Base-by-base conservation (phyloP, 768 basidiomycete species). In the Neoboletus magnificus region DNA sequence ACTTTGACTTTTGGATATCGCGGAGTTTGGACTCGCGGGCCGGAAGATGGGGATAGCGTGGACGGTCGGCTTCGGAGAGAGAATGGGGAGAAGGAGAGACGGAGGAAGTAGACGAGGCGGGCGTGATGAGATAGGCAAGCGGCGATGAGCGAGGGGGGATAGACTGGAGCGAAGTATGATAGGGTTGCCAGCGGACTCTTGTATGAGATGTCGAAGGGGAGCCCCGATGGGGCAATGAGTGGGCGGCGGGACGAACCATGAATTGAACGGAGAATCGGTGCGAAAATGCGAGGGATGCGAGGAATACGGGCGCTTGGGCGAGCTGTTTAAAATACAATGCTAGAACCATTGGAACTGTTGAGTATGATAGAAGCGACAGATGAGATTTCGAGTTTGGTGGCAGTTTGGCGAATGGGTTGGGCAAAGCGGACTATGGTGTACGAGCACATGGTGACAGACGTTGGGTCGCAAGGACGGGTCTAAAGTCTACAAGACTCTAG, bases 171-270 rank as follows among this genome's bases (percentile, higher is more conserved):
- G 78, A 70, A 50, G 82, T 68, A 60, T 76, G 73, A 71, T 91
- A 92, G 62, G 89, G 89, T 74, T 91, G 90, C 89, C 89, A 91
- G 63, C 90, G 85, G 63, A 84, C 76, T 69, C 86, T 76, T 48
- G 85, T 74, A 62, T 88, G 83, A 55, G 87, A 76, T 1, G 83
- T 80, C 22, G 69, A 74, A 58, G 84, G 82, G 42, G 85, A 82
- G 37, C 85, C 87, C 77, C 88, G 76, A 68, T 88, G 87, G 76
- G 88, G 81, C 53, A 89, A 73, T 11, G 83, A 71, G 52, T 79
- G 77, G n/a, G 75, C 66, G 37, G 74, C 61, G 29, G 77, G 63
- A 47, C 70, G 70, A 48, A 70, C 71, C 71, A 71, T 73, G 56
- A 20, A 55, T 43, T 52, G 60, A 62, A 52, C 32, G 46, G 46